Conservation (phyloP, 352 stramenopile genomes). For the Pilasporangium apinafurcum region DNA sequence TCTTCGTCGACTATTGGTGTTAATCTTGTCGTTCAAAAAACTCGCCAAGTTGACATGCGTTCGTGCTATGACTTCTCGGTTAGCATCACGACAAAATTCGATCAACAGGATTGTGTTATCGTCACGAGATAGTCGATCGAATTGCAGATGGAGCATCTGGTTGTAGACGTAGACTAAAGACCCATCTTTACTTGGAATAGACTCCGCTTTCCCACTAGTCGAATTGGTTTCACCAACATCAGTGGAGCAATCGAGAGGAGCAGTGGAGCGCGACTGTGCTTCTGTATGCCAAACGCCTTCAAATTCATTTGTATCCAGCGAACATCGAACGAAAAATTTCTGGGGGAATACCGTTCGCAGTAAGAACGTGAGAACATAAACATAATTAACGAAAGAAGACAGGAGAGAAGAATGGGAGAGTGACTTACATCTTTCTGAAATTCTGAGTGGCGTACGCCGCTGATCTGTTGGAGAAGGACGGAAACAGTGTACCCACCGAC, state of each 20-base stretch:
- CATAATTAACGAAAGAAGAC: not conserved
- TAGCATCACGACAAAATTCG: conserved; percentile 70
- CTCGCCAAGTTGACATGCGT: conserved; percentile 79
- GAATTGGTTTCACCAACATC: conserved; percentile 6
- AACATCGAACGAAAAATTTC: conserved; percentile 81
- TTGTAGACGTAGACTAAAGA: conserved; percentile 70
- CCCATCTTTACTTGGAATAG: no score
- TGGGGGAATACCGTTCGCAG: conserved; percentile 4
- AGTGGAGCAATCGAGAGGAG: conserved; percentile 23
- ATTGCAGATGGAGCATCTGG: conserved; percentile 77
- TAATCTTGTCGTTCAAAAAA: conserved; percentile 51
- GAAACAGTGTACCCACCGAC: conserved; percentile 76
- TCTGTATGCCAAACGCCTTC: conserved; percentile 82
- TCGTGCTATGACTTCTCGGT: conserved; percentile 70
- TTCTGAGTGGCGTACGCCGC: conserved; percentile 54
- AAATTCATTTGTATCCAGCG: conserved; percentile 80
- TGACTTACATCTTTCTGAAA: conserved; percentile 41
- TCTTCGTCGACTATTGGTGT: conserved; percentile 8
- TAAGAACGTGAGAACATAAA: not conserved
- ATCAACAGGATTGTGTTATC: conserved; percentile 82
- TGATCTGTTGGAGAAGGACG: conserved; percentile 58
- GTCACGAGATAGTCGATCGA: conserved; percentile 75
- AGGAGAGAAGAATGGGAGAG: no score
- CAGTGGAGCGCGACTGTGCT: conserved; percentile 50
- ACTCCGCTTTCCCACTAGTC: not conserved